Base-by-base conservation (phyloP, 495 filamentous ascomycete genomes). In the Bacidia gigantensis region DNA sequence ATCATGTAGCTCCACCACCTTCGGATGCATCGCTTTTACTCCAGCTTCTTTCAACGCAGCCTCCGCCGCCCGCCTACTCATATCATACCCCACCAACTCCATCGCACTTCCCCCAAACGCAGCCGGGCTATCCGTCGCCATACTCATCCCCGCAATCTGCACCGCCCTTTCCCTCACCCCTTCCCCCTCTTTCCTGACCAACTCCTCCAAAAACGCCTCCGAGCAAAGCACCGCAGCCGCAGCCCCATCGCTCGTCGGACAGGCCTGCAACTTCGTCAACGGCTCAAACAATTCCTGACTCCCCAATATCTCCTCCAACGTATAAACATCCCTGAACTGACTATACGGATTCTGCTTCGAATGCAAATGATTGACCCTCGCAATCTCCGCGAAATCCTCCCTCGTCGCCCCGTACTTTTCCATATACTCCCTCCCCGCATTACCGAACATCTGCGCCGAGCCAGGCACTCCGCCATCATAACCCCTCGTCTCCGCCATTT, bases 321-420 rank as follows among this genome's bases (percentile, higher is more conserved):
- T 84, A 70, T 98, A 96, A 57, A 88, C 84, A 58, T 89, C 80
- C 55, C 84, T 83, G 73, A 98, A 98, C 67, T 98, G 92, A 3
- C 87, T 90, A 72, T 98, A 98, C 2, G 92, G 92, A 73, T 98
- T 98, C 56, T 83, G 77, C 62, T 81, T 80, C 3, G 82, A 88
- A 72, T 98, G 92, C 54, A 78, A 78, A 66, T 98, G 92, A 71
- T 95, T 96, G 61, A 96, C 70, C 55, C 92, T 82, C n/a, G 80
- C 90, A 57, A 98, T 95, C 67, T 96, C 90, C 11, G 83, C 92
- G 65, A 96, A 95, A 72, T 96, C 89, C 58, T 84, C 82, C n/a
- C 72, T 56, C 53, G 72, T 86, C 52, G 89, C 89, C 26, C 88
- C 90, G n/a, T 67, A 89, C 81, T 86, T 93, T 72, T 95, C 87